Conservation (phyloP, 257 asterid genomes). For the Verbascum thapsus region DNA sequence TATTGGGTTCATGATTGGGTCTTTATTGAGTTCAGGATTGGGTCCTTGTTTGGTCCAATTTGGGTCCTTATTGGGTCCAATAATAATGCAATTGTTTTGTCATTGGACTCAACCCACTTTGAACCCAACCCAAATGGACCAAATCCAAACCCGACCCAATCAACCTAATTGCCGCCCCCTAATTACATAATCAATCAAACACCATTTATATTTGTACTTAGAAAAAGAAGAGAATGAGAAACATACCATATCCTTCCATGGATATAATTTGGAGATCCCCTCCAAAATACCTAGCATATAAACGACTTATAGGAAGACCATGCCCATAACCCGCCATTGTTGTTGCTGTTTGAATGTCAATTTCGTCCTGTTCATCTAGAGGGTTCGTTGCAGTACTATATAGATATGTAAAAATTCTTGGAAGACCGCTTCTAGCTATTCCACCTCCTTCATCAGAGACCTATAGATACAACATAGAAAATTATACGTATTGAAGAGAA, state of each 20-base stretch:
- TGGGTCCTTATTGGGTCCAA: too few species aligned
- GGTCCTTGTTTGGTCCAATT: too few species aligned
- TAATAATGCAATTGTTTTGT: too few species aligned
- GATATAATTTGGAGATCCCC: slow-evolving; percentile 94
- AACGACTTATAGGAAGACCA: slow-evolving; percentile 94
- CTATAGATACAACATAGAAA: slow-evolving; percentile 35
- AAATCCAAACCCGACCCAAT: too few species aligned
- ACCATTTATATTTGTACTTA: neutral
- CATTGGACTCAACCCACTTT: too few species aligned
- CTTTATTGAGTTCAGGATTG: too few species aligned
- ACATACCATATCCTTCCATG: slow-evolving; percentile 96
- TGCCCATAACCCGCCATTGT: slow-evolving; percentile 95
- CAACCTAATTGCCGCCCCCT: too few species aligned
- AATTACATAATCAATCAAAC: too few species aligned
- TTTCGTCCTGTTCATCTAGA: slow-evolving; percentile 60
- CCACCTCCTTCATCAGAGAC: slow-evolving; percentile 99
- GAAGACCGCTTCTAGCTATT: slow-evolving; percentile 87
- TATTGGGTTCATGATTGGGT: too few species aligned
- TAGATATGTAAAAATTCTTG: slow-evolving; percentile 82
- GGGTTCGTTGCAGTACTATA: slow-evolving; percentile 88
- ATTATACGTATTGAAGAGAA: too few species aligned
- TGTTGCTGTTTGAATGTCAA: slow-evolving; percentile 65
- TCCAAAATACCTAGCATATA: slow-evolving; percentile 91
- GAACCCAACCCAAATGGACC: too few species aligned
- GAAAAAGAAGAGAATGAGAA: neutral